Conservation (phyloP, 805 yeast species). For the Metschnikowia henanensis region DNA sequence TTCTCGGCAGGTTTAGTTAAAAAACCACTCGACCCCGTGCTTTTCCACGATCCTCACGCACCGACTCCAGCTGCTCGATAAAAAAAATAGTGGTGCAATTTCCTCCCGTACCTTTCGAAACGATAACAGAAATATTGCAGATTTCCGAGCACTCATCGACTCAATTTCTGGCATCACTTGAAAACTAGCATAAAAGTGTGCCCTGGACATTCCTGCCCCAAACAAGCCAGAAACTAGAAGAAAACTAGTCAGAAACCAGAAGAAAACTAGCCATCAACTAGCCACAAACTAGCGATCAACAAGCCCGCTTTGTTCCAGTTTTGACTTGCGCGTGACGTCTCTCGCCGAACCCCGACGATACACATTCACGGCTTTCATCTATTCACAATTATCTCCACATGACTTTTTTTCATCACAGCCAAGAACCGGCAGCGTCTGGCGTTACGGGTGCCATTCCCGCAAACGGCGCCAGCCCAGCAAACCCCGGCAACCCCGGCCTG, state of each 20-base stretch:
- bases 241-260: no score
- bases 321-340: neutral
- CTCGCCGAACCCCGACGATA: no score
- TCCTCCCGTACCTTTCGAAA: neutral
- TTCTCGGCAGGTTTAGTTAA: neutral
- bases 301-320: neutral
- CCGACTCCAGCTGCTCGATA: neutral
- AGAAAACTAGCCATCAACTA: no score
- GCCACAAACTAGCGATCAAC: no score
- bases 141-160: neutral
- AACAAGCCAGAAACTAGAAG: no score
- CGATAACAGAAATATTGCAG: neutral
- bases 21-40: neutral
- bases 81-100: neutral
- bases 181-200: no score
- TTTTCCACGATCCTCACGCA: neutral
- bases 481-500: neutral
- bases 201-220: no score
- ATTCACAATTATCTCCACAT: no score
- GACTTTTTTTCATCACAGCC: conserved; percentile 7
- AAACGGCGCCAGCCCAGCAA: neutral
- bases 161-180: no score
- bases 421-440: neutral
- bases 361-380: no score
- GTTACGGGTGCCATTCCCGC: neutral